Evolutionary conservation across 495 filamentous ascomycete species (phyloP).

Genomic region (Podospora australis): DNA sequence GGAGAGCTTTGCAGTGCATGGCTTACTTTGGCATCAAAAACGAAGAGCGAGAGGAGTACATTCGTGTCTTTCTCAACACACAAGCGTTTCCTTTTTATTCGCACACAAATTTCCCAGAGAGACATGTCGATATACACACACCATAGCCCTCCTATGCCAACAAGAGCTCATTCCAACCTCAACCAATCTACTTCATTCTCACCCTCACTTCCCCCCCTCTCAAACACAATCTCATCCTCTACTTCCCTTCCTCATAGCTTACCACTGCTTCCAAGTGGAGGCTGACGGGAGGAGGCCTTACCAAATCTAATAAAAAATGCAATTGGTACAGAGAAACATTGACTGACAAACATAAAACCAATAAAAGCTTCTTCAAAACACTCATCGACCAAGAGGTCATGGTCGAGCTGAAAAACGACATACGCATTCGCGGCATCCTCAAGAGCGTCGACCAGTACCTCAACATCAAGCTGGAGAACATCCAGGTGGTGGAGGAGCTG

Average conservation of each 20-base stretch:
- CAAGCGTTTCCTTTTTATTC: too few relatives aligned
- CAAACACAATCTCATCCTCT: background rate
- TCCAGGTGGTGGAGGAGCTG: constrained; percentile 80
- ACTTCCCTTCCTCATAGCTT: background rate
- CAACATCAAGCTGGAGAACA: constrained; percentile 97
- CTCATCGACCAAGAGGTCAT: constrained; percentile 93
- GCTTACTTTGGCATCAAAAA: too few relatives aligned
- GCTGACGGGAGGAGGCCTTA: too few relatives aligned
- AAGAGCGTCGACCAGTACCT: constrained; percentile 98
- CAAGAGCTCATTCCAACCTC: background rate
- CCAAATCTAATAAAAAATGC: too few relatives aligned
- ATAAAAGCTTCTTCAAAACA: constrained; percentile 92
- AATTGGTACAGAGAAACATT: too few relatives aligned
- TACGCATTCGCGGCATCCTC: constrained; percentile 85
- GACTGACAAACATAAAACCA: background rate
- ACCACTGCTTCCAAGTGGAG: too few relatives aligned
- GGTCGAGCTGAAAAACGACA: constrained; percentile 98
- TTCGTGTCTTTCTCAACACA: too few relatives aligned
- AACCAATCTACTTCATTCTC: background rate
- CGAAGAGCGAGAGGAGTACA: too few relatives aligned
- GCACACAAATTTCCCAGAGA: too few relatives aligned
- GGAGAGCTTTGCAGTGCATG: too few relatives aligned
- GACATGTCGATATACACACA: background rate
- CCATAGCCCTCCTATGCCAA: background rate
- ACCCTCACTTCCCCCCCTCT: background rate